Evolutionary conservation across 108 stramenopile genomes (phyloP), one percentile per base, ranked within the genome.

Genomic region (Chaetoceros muelleri): DNA sequence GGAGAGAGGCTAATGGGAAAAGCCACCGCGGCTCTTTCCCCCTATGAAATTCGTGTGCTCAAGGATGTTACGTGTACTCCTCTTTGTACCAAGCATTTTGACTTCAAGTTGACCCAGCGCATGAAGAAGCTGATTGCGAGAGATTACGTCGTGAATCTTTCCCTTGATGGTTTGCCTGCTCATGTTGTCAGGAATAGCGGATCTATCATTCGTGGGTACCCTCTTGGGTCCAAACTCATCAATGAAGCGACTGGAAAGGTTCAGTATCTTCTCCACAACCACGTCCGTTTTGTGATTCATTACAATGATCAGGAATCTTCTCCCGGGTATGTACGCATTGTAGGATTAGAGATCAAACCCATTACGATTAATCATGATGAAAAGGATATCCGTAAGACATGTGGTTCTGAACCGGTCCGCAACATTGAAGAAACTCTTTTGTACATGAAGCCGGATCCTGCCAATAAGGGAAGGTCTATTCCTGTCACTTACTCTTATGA

Each of bases 251-350:
- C 72, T 46, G 72, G 69, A 7, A 57, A 81, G 24, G 72, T 75
- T 53, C 75, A 81, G 52, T 79, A 76, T 57, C 94, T 58, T 58
- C 59, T 96, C 2, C 87, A 81, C 88, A 96, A 98, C 73, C 95
- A 96, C 61, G 44, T 95, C 28, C 79, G 82, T 18, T 86, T 97
- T 64, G 65, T 74, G 1, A 75, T 97, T 13, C 64, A 68, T n/a
- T 93, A 90, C 57, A 85, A 79, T 45, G 80, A 84, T 40, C 8
- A 40, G 13, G 34, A 40, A 13, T 40, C 34, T 40, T 40, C 34
- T 40, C 5, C 8, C 34, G 34, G 34, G 5, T 40, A 40, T 13
- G 34, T 40, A 10, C 34, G 22, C 10, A 28, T 23, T 18, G 23
- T 55, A 10, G 54, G 54, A 23, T 7, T 23, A 31, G 16, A 28